phyloP scores from a whole-genome alignment of 176 grass and related monocot species.

The Ananas comosus region DNA sequence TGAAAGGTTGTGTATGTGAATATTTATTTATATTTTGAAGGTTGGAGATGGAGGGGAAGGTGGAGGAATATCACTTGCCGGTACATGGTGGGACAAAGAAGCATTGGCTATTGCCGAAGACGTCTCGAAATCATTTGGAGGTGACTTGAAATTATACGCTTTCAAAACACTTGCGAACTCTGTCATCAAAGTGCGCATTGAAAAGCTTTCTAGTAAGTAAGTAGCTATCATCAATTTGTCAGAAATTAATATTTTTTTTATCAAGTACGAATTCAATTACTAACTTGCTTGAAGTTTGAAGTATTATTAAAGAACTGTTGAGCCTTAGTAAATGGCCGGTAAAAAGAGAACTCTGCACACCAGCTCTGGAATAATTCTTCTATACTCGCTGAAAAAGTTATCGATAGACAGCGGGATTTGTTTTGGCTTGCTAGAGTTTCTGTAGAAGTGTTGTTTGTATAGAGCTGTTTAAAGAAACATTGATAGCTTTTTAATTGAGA shows the following conservation, averaged over 20 bases:
- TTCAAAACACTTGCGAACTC: slow-evolving; percentile 66
- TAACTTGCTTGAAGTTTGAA: no score
- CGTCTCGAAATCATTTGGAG: slow-evolving; percentile 47
- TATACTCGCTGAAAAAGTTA: no score
- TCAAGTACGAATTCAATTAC: not conserved
- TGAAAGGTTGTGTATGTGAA: not conserved
- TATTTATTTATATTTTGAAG: slow-evolving; percentile 31
- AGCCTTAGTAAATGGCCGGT: no score
- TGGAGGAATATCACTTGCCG: slow-evolving; percentile 77
- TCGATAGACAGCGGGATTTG: no score
- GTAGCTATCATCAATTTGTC: slow-evolving; percentile 5
- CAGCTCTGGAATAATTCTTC: no score
- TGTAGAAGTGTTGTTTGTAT: no score
- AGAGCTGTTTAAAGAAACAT: no score
- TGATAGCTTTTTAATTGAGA: no score
- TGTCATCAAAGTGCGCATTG: slow-evolving; percentile 60
- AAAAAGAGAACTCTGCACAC: no score
- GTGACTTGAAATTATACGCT: slow-evolving; percentile 79
- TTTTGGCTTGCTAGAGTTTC: no score
- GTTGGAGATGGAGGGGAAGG: slow-evolving; percentile 86
- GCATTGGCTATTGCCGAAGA: slow-evolving; percentile 72
- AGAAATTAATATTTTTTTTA: not conserved
- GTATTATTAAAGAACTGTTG: no score
- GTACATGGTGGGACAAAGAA: slow-evolving; percentile 77
- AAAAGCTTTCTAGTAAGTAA: slow-evolving; percentile 89